Evolutionary conservation across 116 monocot genomes (phyloP), one percentile per base, ranked within the genome.

Genomic region (Phalaenopsis hybrid): DNA sequence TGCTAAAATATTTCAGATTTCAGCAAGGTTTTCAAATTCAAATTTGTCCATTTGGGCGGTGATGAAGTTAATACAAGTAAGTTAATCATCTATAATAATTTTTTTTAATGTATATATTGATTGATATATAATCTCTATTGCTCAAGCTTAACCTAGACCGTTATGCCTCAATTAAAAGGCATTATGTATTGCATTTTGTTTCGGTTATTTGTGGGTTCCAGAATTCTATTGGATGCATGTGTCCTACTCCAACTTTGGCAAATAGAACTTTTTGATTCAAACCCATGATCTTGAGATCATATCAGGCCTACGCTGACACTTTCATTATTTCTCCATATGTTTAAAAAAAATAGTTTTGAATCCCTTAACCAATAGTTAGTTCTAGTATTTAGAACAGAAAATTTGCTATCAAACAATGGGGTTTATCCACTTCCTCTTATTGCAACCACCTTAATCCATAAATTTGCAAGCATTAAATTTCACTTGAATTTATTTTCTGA

Each of bases 61-160:
- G 97, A 97, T 88, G 97, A 97, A 86, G 97, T 97, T 45, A 58
- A 92, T 75, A 90, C 91, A 78, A 82, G 97, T 97, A 90, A 94
- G 91, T 84, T 6, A 34, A 41, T 37, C 37, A 72, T 72, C 72
- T 13, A 34, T 41, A 37, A 72, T 23, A 0, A 8, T 2, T 34
- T 37, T 37, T 41, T 15, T 34, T 15, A 46, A 2, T 20, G 16
- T 57, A 57, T 78, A 77, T 16, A 49, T 72, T 72, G 25, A 37
- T 8, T 37, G 25, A 65, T 25, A 3, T 15, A 25, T 65, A 23
- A 65, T 65, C 13, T 72, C 13, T 37, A 21, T 72, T 12, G 5
- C 15, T 0, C 4, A 4, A 4, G 37, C 31, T 13, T 34, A 12
- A 72, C 37, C 65, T 23, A 28, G 41, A 72, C 2, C 37, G 1